Evolutionary conservation across 1,284 basidiomycete species (phyloP).

Genomic region (Fistulina hepatica): DNA sequence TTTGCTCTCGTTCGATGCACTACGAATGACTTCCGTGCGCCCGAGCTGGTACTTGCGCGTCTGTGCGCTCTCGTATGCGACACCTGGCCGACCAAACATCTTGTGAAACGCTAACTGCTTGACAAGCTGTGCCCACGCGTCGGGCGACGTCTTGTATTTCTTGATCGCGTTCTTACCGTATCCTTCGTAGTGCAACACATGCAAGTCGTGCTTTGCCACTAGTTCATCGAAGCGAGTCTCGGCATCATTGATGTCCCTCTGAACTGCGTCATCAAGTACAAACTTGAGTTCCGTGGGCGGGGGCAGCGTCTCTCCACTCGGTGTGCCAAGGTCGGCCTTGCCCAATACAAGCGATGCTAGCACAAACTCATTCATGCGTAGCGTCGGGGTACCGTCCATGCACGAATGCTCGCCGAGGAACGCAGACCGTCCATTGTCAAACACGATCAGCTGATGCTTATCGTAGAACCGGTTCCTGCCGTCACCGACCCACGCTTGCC

Average conservation of each 20-base stretch:
- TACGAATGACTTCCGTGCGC: slow-evolving; percentile 90
- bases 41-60: slow-evolving; percentile 90
- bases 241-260: slow-evolving; percentile 42
- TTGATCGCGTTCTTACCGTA: slow-evolving; percentile 92
- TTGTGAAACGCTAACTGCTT: slow-evolving; percentile 95
- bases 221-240: slow-evolving; percentile 68
- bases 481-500: slow-evolving; percentile 86
- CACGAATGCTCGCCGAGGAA: slow-evolving; percentile 88
- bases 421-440: slow-evolving; percentile 87
- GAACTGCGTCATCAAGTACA: slow-evolving; percentile 50
- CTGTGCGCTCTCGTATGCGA: slow-evolving; percentile 92
- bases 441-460: slow-evolving; percentile 93
- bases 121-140: slow-evolving; percentile 90
- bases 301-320: slow-evolving; percentile 38
- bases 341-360: slow-evolving; percentile 69
- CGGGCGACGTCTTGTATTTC: slow-evolving; percentile 81
- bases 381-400: slow-evolving; percentile 94
- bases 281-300: slow-evolving; percentile 65
- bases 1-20: slow-evolving; percentile 74
- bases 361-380: slow-evolving; percentile 93
- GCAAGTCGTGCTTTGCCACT: slow-evolving; percentile 72
- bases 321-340: slow-evolving; percentile 63
- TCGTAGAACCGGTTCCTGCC: slow-evolving; percentile 94
- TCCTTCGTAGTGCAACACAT: slow-evolving; percentile 81
- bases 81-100: slow-evolving; percentile 68